Base-by-base conservation (phyloP, 2,329 filamentous ascomycete genomes). In the Rhynchosporium agropyri region DNA sequence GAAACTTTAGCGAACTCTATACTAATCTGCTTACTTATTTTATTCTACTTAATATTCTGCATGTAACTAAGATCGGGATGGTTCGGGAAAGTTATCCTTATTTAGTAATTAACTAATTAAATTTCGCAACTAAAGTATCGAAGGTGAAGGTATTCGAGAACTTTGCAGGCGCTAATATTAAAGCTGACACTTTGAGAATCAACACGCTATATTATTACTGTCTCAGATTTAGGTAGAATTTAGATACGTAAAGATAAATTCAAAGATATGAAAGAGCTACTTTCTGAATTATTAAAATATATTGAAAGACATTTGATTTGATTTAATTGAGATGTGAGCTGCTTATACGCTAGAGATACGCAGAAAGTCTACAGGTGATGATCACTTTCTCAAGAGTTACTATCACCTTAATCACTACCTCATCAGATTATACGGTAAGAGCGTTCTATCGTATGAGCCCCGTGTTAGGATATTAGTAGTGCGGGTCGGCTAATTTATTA, bases 101-200 rank as follows among this genome's bases (percentile, higher is more conserved):
- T 33, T 48, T 56, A n/a, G 40, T n/a, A 54, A 54, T 54, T 28
- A n/a, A 61, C 53, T 8, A 55, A 55, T 33, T 15, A 6, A 31
- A 50, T 61, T 45, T 53, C 36, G 42, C 42, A 61, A 46, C 29
- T 31, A 15, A 33, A 42, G 42, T 33, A 61, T 54, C 15, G 13
- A 20, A 45, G 9, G 33, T 61, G 13, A 43, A 36, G 50, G 28
- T 28, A 61, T 55, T 36, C n/a, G 10, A 15, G 40, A 45, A 53
- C 28, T 38, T 46, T 48, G 28, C 29, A 61, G 20, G 38, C 33
- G 43, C 13, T 28, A 54, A 43, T 7, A 9, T 53, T 13, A 26
- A 61, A 61, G 40, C 15, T 13, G 33, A 54, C 33, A 33, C 49
- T 61, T 55, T 61, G 42, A 48, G 46, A 50, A 31, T 42, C 56